Percentiles rank a stretch among this genome's conserved stretches.
These are phyloP conservation scores for Nitzschia sp. DNA, from an alignment of 108 stramenopile genomes.

Conservation along the genomic window DNA sequence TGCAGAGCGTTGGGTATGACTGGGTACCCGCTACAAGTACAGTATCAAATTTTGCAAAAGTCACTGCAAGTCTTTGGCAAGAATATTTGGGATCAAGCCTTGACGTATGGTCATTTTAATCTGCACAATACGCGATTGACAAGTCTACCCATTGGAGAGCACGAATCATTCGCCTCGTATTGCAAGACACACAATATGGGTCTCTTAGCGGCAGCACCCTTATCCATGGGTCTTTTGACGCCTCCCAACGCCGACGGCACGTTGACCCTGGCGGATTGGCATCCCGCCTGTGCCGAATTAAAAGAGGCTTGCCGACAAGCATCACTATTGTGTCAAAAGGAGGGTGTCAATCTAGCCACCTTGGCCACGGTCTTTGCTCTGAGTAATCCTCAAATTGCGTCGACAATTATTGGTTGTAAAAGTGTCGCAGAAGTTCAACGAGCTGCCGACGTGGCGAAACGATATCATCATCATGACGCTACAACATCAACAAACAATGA, in stretches of 20 bases:
- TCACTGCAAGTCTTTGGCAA: conserved; percentile 41
- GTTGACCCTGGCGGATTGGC: conserved; percentile 49
- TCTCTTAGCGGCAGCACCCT: conserved; percentile 80
- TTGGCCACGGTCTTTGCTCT: conserved; percentile 71
- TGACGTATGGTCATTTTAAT: conserved; percentile 89
- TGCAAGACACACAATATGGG: conserved; percentile 43
- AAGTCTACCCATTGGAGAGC: conserved; percentile 23
- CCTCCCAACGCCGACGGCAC: conserved; percentile 30
- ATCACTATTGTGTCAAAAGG: conserved; percentile 39
- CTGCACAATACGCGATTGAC: conserved; percentile 75
- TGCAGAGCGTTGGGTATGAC: conserved; percentile 83
- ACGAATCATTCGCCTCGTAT: conserved; percentile 52
- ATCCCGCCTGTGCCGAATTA: conserved; percentile 70
- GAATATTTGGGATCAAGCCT: conserved; percentile 74
- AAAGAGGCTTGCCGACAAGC: conserved; percentile 71
- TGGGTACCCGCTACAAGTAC: conserved; percentile 88
- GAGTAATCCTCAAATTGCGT: conserved; percentile 50
- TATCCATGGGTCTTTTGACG: conserved; percentile 90
- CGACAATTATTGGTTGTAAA: conserved; percentile 84
- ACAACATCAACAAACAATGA: conserved; percentile 33
- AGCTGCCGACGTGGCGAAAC: conserved; percentile 51
- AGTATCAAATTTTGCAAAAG: conserved; percentile 72
- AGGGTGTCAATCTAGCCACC: conserved; percentile 55
- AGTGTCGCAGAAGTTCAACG: conserved; percentile 58
- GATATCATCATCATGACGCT: conserved; percentile 42